These are phyloP conservation scores for Talaromyces sp. DNA, from an alignment of 2,329 filamentous ascomycete genomes.

Conservation along the genomic window DNA sequence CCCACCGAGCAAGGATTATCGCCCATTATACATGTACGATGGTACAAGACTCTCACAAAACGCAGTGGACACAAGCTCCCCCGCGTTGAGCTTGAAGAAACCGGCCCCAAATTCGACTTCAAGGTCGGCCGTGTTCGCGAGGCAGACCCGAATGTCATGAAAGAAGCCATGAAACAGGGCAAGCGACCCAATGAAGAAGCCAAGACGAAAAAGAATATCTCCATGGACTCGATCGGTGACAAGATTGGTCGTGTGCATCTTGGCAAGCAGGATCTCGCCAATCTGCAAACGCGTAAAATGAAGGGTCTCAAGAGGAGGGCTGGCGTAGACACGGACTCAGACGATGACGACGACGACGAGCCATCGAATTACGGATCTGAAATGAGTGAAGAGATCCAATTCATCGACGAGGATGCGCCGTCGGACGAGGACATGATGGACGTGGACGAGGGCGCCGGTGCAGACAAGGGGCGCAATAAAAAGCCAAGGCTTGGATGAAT, in stretches of 20 bases:
- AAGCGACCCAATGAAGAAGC: constrained; percentile 54
- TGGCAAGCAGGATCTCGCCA: constrained; percentile 79
- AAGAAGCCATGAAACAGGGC: constrained; percentile 84
- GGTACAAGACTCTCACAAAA: constrained; percentile 82
- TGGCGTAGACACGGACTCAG: constrained; percentile 53
- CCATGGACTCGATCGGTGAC: constrained; percentile 85
- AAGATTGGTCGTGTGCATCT: constrained; percentile 92
- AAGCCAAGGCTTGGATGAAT: not conserved
- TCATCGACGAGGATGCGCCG: constrained; percentile 9
- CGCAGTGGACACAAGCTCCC: constrained; percentile 81
- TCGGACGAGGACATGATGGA: constrained; percentile 45
- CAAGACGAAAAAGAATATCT: constrained; percentile 90
- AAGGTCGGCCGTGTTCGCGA: constrained; percentile 74
- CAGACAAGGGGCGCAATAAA: constrained; percentile 6
- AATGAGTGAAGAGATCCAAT: constrained; percentile 6
- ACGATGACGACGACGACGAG: constrained; percentile 19
- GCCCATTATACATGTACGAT: constrained; percentile 59
- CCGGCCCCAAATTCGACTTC: constrained; percentile 91
- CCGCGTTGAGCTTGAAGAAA: constrained; percentile 88
- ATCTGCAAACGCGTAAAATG: constrained; percentile 96
- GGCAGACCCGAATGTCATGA: constrained; percentile 72
- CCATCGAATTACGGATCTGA: constrained; percentile 7
- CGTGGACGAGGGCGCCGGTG: constrained; percentile 25
- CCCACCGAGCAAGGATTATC: constrained; percentile 31
- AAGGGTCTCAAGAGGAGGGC: constrained; percentile 89